Conservation (phyloP, 352 stramenopile species). For the Peronospora tabacina region DNA sequence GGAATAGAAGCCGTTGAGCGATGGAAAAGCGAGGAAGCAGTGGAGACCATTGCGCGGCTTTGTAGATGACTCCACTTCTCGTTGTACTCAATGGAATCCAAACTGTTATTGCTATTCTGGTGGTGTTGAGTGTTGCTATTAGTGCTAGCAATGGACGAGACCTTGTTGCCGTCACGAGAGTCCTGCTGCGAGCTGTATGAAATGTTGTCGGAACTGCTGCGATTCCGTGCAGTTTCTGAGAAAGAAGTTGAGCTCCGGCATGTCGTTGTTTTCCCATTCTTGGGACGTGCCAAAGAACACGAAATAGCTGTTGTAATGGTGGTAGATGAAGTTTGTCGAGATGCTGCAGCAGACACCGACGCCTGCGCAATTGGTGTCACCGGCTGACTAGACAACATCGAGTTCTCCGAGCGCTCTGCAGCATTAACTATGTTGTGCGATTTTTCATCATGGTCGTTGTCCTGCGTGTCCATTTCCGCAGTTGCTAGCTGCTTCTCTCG, state of each 20-base stretch:
- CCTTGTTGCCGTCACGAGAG: constrained; percentile 29
- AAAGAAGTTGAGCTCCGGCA: constrained; percentile 13
- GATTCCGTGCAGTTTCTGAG: constrained; percentile 3
- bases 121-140: constrained; percentile 26
- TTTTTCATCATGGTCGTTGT: constrained; percentile 35
- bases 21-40: constrained; percentile 31
- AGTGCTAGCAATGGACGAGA: constrained; percentile 16
- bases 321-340: constrained; percentile 17
- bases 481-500: constrained; percentile 4
- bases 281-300: constrained; percentile 36
- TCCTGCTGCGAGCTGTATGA: constrained; percentile 23
- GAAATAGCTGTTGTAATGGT: constrained; percentile 8
- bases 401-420: constrained; percentile 35
- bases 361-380: not conserved
- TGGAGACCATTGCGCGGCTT: constrained; percentile 16
- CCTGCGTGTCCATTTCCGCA: constrained; percentile 11
- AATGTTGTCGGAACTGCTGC: constrained; percentile 11
- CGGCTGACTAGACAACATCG: not conserved
- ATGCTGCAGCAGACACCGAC: constrained; percentile 1
- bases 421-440: constrained; percentile 23
- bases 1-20: constrained; percentile 22
- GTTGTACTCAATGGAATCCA: constrained; percentile 20
- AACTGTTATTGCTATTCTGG: constrained; percentile 42
- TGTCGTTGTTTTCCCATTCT: constrained; percentile 31
- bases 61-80: constrained; percentile 51